Conservation (phyloP, 2,329 filamentous ascomycete species). For the Pezicula neosporulosa region DNA sequence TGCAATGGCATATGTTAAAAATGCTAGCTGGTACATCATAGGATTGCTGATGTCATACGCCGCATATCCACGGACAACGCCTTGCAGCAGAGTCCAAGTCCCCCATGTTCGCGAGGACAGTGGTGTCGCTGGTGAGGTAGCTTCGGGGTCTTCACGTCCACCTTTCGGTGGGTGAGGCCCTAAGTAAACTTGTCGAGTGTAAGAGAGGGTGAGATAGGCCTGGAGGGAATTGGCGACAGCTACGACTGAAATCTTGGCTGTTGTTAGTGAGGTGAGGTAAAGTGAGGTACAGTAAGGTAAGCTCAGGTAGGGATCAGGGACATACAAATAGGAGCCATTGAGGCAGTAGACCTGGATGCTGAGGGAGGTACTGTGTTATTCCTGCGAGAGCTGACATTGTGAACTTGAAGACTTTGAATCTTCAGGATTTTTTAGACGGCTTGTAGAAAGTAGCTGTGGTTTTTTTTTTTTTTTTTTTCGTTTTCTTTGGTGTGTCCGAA, state of each 20-base stretch:
- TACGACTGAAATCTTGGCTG: slow-evolving; percentile 70
- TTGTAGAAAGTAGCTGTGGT: not conserved
- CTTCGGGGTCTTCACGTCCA: slow-evolving; percentile 59
- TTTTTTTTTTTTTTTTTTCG: too few relatives aligned
- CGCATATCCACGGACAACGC: slow-evolving; percentile 60
- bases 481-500: not conserved
- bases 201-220: slow-evolving; percentile 75
- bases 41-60: slow-evolving; percentile 63
- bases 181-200: slow-evolving; percentile 84
- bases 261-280: not conserved
- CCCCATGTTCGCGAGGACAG: slow-evolving; percentile 74
- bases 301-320: slow-evolving; percentile 7
- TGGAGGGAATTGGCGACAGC: slow-evolving; percentile 84
- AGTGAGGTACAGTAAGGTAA: not conserved
- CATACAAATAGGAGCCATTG: slow-evolving; percentile 64
- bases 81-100: slow-evolving; percentile 65
- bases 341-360: slow-evolving; percentile 47
- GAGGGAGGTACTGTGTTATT: slow-evolving; percentile 23
- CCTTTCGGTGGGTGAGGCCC: slow-evolving; percentile 59
- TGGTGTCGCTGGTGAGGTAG: slow-evolving; percentile 62
- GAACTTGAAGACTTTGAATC: too few relatives aligned
- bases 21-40: slow-evolving; percentile 57
- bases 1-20: slow-evolving; percentile 62
- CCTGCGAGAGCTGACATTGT: slow-evolving; percentile 11
- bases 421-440: not conserved